Evolutionary conservation across 2,329 filamentous ascomycete species (phyloP).

Genomic region (Juglanconis juglandina): DNA sequence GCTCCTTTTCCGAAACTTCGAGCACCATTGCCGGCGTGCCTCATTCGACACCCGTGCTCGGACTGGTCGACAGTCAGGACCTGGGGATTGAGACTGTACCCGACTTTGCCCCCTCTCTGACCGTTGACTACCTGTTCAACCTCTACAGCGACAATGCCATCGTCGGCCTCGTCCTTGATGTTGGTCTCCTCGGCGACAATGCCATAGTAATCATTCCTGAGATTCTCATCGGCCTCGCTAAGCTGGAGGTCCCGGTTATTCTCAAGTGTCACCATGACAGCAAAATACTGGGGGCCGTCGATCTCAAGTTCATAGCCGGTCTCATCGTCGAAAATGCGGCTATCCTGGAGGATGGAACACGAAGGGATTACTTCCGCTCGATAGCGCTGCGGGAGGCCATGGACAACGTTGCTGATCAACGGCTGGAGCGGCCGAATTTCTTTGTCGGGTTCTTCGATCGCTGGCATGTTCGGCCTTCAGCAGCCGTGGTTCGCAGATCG

Average conservation of each 20-base stretch:
- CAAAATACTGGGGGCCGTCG: constrained; percentile 21
- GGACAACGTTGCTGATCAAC: constrained; percentile 27
- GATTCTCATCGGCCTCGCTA: constrained; percentile 16
- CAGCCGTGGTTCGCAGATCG: constrained; percentile 33
- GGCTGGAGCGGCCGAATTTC: constrained; percentile 30
- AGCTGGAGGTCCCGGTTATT: constrained; percentile 20
- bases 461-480: constrained; percentile 31
- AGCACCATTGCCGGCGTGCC: constrained; percentile 18
- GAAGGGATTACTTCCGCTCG: constrained; percentile 42
- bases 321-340: constrained; percentile 40
- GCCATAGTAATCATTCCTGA: background rate
- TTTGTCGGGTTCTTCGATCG: constrained; percentile 35
- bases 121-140: constrained; percentile 15
- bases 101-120: background rate
- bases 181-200: constrained; percentile 4
- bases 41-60: constrained; percentile 14
- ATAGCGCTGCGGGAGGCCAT: constrained; percentile 31
- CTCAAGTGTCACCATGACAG: constrained; percentile 24
- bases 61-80: constrained; percentile 19
- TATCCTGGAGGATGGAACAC: constrained; percentile 36
- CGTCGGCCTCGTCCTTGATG: constrained; percentile 18
- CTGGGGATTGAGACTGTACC: constrained; percentile 8
- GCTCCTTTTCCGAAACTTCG: constrained; percentile 16
- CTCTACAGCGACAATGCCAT: constrained; percentile 17
- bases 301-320: constrained; percentile 32